These are phyloP conservation scores for Agaricales sp. DNA, from an alignment of 1,284 basidiomycete genomes.

Conservation along the genomic window DNA sequence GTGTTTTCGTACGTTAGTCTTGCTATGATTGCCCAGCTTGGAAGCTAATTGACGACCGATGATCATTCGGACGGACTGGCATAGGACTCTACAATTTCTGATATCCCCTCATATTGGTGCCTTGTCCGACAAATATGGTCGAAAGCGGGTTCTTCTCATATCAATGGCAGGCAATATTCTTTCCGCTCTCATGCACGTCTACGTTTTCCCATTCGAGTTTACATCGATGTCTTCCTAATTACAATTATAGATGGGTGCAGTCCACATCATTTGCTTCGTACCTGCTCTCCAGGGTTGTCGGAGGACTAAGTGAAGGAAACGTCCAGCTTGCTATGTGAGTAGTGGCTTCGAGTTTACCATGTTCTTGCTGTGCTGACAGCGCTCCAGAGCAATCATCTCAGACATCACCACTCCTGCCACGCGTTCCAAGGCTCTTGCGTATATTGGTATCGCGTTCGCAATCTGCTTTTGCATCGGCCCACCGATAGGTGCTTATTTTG, in stretches of 20 bases:
- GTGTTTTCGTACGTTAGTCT: constrained; percentile 65
- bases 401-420: constrained; percentile 74
- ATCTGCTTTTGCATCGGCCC: constrained; percentile 85
- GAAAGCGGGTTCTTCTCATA: constrained; percentile 68
- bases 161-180: constrained; percentile 90
- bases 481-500: constrained; percentile 77
- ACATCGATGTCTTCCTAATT: constrained; percentile 1
- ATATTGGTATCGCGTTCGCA: constrained; percentile 89
- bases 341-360: not conserved
- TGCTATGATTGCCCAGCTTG: constrained; percentile 1
- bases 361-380: constrained; percentile 5
- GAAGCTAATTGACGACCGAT: constrained; percentile 7
- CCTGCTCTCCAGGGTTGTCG: constrained; percentile 80
- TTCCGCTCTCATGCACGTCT: constrained; percentile 66
- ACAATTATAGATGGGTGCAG: constrained; percentile 82
- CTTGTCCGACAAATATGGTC: constrained; percentile 78
- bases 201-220: not conserved
- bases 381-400: constrained; percentile 74
- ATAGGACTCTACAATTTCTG: constrained; percentile 76
- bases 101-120: constrained; percentile 79
- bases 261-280: constrained; percentile 83
- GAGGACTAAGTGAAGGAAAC: constrained; percentile 84
- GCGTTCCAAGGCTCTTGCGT: constrained; percentile 76
- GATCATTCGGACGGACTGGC: no score
- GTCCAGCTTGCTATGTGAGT: constrained; percentile 73